phyloP scores from a whole-genome alignment of 179 eudicot species.

The Vitellaria paradoxa region DNA sequence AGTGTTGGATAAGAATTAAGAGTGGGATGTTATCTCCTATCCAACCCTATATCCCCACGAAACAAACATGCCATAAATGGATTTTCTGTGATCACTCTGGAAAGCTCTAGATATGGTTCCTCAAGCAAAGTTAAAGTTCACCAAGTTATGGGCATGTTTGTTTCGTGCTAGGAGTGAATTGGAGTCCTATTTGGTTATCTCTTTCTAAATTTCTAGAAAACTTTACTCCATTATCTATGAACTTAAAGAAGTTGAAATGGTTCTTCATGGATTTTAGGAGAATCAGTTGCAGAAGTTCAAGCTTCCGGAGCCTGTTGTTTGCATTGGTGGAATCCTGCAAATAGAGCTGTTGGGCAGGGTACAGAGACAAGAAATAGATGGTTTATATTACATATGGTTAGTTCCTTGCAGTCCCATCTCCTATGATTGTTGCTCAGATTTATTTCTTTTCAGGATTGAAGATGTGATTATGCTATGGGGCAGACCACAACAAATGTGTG shows the following conservation, averaged over 20 bases:
- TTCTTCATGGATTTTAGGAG: constrained; percentile 26
- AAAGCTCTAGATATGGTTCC: not conserved
- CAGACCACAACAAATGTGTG: not conserved
- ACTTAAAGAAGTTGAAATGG: not conserved
- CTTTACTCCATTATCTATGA: constrained; percentile 2
- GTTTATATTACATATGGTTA: constrained; percentile 52
- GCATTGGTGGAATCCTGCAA: constrained; percentile 50
- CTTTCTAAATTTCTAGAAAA: not conserved
- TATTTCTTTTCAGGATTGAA: not conserved
- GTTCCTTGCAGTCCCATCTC: not conserved
- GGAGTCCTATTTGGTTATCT: not conserved
- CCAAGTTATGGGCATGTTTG: too few relatives aligned
- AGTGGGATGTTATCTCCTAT: too few relatives aligned
- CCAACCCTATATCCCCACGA: too few relatives aligned
- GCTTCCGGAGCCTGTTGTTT: constrained; percentile 57
- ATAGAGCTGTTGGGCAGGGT: constrained; percentile 59
- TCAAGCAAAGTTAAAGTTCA: not conserved
- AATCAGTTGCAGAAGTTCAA: constrained; percentile 42
- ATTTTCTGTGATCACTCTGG: not conserved
- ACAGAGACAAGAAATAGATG: constrained; percentile 48
- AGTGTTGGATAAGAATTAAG: too few relatives aligned
- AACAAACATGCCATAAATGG: not conserved
- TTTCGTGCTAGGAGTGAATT: not conserved
- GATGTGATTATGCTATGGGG: not conserved
- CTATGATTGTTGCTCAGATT: not conserved